These are phyloP conservation scores for Leccinum obscurum DNA, from an alignment of 768 basidiomycete genomes.

Conservation along the genomic window DNA sequence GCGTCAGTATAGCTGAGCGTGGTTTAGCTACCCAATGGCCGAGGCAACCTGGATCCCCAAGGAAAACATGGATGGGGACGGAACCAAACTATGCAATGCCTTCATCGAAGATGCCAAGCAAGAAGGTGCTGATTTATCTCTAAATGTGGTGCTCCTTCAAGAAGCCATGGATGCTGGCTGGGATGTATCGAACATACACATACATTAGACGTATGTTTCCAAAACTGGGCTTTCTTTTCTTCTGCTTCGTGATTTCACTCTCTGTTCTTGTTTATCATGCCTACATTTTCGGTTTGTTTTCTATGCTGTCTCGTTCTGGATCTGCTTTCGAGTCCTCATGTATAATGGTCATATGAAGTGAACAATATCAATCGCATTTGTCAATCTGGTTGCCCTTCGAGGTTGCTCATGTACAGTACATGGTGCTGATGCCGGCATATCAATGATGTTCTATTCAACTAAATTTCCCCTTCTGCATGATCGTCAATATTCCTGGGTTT, in stretches of 20 bases:
- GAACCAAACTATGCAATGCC: slow-evolving; percentile 10
- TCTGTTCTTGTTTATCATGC: neutral
- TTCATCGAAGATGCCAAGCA: slow-evolving; percentile 19
- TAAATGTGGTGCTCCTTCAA: slow-evolving; percentile 19
- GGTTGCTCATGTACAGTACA: too few species aligned
- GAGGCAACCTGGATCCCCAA: slow-evolving; percentile 33
- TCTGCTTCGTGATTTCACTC: too few species aligned
- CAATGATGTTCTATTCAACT: too few species aligned
- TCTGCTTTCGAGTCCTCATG: neutral
- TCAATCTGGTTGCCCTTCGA: neutral
- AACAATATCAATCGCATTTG: neutral
- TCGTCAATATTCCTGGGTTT: too few species aligned
- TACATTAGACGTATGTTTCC: neutral
- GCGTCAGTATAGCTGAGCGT: neutral
- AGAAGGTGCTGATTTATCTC: slow-evolving; percentile 22
- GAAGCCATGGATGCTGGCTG: slow-evolving; percentile 28
- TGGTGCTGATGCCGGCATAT: too few species aligned
- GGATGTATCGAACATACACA: neutral
- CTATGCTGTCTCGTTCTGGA: neutral
- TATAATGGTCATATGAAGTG: neutral
- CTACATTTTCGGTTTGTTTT: neutral
- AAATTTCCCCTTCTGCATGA: neutral
- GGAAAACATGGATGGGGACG: slow-evolving; percentile 27
- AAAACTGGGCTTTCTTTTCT: neutral
- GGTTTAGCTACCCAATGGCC: slow-evolving; percentile 26